Base-by-base conservation (phyloP, 805 yeast species). In the Lachancea sp. region DNA sequence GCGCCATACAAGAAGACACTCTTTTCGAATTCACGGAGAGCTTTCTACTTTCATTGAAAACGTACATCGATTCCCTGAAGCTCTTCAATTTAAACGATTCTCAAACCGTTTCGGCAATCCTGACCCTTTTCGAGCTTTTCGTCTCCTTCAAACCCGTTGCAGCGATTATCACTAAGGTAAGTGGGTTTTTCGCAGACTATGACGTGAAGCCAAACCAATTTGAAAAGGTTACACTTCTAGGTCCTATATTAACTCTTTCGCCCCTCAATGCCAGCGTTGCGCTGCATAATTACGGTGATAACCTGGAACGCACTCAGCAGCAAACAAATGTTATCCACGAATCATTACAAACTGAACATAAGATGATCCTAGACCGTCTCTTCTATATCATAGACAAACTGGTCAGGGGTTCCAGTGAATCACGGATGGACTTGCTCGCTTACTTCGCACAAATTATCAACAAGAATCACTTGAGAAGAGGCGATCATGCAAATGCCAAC, bases 391-490 rank as follows among this genome's bases (percentile, higher is more conserved):
- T 80, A 38, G 83, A 89, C 56, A 79, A 75, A 52, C 71, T 92
- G 33, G 74, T 92, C 11, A 71, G 97, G 46, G 85, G 87, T 0
- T 78, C 87, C 4, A 64, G 73, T 0, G 64, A 67, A 9, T 74
- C 95, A 0, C 74, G 97, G 46, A 66, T 67, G 26, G 78, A 67
- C 29, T 55, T 89, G 36, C 63, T 92, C 50, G 63, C 70, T 35
- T 88, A 80, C 70, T 78, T 89, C 61, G 82, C 84, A 1, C 72
- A 71, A 20, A 70, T 87, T 29, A 74, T 86, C n/a, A 85, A 90
- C 52, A 71, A 75, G 37, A 88, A 89, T 57, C 97, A 88, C 61
- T 72, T 86, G 49, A 78, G 97, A 64, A 74, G 86, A 51, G 96
- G 96, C 38, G 78, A 82, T 47, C 95, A 85, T 58, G 82, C 89